Base-by-base conservation (phyloP, 371 early-diverging fungal genomes). In the Furculomyces boomerangus region DNA sequence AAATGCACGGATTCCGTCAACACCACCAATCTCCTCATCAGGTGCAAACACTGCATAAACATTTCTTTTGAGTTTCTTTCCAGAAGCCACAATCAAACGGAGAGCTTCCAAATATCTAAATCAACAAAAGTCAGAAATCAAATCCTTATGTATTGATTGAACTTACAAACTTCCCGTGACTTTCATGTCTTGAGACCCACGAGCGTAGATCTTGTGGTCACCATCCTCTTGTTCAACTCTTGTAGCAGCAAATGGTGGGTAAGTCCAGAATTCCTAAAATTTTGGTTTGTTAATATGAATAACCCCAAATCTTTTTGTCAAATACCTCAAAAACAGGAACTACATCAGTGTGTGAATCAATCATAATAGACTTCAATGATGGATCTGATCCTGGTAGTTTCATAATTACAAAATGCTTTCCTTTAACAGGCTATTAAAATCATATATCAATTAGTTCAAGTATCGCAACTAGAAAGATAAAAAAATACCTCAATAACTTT, bases 171-270 rank as follows among this genome's bases (percentile, higher is more conserved):
- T 53, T 22, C 88, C 86, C 41, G 86, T 83, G 60, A 81, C 81
- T 66, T 88, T 88, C 87, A 87, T 88, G 62, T 88, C 88, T 64
- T 88, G 86, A 7, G 83, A 53, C 0, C 88, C 88, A 35, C 88
- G 78, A 18, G 86, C 88, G 56, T 73, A 65, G 60, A 88, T 88
- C 37, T 70, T 60, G 40, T 75, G 74, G 39, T 83, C 76, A 25
- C 65, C 69, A 57, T 61, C 64, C 10, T 66, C 64, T 3, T 49
- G 57, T 35, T 68, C 50, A 32, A 71, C 70, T 28, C 75, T 78
- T 48, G 64, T 65, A 16, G 86, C 89, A 2, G 70, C 79, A 56
- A 86, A 86, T 2, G 88, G 85, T 37, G 74, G 75, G 50, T 77
- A 68, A 8, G 64, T 74, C 89, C 89, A 88, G 30, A 77, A 78